A percentile compares a stretch with the other conserved stretches of the same genome.
Evolutionary conservation across 2,329 filamentous ascomycete genomes (phyloP).

Genomic region (Fusarium dlaminii): DNA sequence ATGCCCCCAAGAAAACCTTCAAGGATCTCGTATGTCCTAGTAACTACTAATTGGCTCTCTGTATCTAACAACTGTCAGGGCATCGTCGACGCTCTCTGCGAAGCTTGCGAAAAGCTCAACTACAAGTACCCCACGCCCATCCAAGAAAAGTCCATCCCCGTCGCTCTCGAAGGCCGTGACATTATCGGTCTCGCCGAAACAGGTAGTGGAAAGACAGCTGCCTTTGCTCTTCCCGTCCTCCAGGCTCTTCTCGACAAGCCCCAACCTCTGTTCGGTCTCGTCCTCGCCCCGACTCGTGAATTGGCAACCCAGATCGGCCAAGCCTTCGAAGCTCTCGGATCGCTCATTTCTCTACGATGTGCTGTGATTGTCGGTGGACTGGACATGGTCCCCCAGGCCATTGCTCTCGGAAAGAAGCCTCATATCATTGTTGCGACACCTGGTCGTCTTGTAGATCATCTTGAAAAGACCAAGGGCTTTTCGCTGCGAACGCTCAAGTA

Average conservation of each 20-base stretch:
- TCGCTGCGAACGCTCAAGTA: conserved; percentile 84
- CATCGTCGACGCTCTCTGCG: conserved; percentile 85
- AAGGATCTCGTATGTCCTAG: conserved; percentile 65
- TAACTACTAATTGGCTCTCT: neutral
- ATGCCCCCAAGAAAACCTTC: conserved; percentile 70
- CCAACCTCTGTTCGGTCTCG: conserved; percentile 84
- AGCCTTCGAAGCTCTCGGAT: conserved; percentile 86
- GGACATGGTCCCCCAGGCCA: conserved; percentile 93
- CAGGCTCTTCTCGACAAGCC: conserved; percentile 91
- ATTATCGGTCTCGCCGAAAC: conserved; percentile 96
- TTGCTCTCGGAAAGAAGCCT: conserved; percentile 93
- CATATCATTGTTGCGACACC: conserved; percentile 95
- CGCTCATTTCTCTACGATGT: conserved; percentile 86
- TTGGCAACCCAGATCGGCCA: conserved; percentile 91
- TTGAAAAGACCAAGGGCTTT: conserved; percentile 98
- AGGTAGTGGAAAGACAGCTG: conserved; percentile 94
- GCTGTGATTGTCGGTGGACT: conserved; percentile 91
- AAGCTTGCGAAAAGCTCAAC: conserved; percentile 83
- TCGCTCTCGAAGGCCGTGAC: conserved; percentile 82
- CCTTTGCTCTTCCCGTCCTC: conserved; percentile 92
- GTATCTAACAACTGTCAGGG: conserved; percentile 61
- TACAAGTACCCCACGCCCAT: conserved; percentile 92
- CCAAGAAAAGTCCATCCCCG: conserved; percentile 84
- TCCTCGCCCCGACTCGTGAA: conserved; percentile 93
- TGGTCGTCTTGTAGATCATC: conserved; percentile 86